Conservation (phyloP, 2,329 filamentous ascomycete genomes). For the Stemphylium lycopersici region DNA sequence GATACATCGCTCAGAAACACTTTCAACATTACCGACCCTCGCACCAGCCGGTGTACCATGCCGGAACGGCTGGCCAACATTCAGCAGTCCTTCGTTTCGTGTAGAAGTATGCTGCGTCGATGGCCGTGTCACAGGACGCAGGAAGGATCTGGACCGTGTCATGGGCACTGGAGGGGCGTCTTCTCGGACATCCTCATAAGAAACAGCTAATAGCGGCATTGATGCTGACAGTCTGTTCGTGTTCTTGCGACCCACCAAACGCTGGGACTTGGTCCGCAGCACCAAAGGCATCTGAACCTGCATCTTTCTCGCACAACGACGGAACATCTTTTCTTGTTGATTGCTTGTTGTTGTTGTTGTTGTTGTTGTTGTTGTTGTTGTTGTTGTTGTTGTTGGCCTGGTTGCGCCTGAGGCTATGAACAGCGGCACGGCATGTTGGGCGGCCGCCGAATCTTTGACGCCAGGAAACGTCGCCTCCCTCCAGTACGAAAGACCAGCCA, state of each 20-base stretch:
- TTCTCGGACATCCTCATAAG: constrained; percentile 19
- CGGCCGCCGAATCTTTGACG: constrained; percentile 11
- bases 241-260: constrained; percentile 17
- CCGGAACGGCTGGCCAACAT: constrained; percentile 5
- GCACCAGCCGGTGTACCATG: constrained; percentile 19
- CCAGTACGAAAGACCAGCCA: constrained; percentile 46
- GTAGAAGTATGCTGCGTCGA: constrained; percentile 11
- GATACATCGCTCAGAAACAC: constrained; percentile 23
- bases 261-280: constrained; percentile 25
- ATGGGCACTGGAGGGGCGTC: constrained; percentile 10
- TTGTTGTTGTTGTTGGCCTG: constrained; percentile 24
- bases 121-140: constrained; percentile 7
- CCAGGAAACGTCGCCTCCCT: constrained; percentile 21
- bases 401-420: constrained; percentile 11
- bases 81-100: constrained; percentile 2
- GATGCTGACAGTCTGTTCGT: constrained; percentile 33
- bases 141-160: constrained; percentile 16
- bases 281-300: constrained; percentile 40
- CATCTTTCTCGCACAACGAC: constrained; percentile 35
- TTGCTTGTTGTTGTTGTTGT: constrained; percentile 26
- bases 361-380: constrained; percentile 27
- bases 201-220: constrained; percentile 28
- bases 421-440: constrained; percentile 41
- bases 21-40: constrained; percentile 20
- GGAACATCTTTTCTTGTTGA: constrained; percentile 33